Evolutionary conservation across 441 rosid species (phyloP).

Genomic region (Aquilaria agallochum): DNA sequence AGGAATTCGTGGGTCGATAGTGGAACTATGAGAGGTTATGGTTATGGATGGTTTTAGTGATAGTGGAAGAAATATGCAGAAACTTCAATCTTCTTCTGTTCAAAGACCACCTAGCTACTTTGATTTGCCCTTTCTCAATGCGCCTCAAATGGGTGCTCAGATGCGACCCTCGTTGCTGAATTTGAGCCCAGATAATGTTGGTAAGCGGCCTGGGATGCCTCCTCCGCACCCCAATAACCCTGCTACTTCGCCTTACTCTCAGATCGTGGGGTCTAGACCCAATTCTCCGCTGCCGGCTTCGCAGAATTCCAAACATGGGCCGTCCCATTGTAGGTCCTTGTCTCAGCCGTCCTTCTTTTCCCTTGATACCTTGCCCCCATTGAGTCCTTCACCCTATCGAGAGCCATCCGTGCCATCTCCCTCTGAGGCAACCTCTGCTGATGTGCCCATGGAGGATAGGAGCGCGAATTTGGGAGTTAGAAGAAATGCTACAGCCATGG

Average conservation of each 20-base stretch:
- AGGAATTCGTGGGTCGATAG: neutral
- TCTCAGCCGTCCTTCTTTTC: constrained; percentile 35
- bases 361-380: constrained; percentile 31
- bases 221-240: constrained; percentile 51
- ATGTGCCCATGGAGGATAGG: constrained; percentile 41
- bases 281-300: constrained; percentile 24
- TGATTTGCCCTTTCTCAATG: constrained; percentile 13
- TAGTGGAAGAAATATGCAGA: constrained; percentile 11
- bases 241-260: constrained; percentile 31
- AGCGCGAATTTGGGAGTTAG: constrained; percentile 25
- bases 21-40: constrained; percentile 15
- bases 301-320: constrained; percentile 18
- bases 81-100: constrained; percentile 13
- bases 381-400: constrained; percentile 29
- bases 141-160: constrained; percentile 13
- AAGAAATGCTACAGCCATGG: constrained; percentile 25
- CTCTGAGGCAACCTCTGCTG: constrained; percentile 24
- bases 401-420: constrained; percentile 20
- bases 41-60: constrained; percentile 17
- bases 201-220: constrained; percentile 42
- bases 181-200: constrained; percentile 19
- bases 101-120: constrained; percentile 6
- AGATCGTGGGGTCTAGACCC: constrained; percentile 25
- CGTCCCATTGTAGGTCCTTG: constrained; percentile 41
- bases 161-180: constrained; percentile 7